Evolutionary conservation across 1,139 yeast genomes (phyloP), one percentile per base, ranked within the genome.

Genomic region (Blastobotrys indianensis): DNA sequence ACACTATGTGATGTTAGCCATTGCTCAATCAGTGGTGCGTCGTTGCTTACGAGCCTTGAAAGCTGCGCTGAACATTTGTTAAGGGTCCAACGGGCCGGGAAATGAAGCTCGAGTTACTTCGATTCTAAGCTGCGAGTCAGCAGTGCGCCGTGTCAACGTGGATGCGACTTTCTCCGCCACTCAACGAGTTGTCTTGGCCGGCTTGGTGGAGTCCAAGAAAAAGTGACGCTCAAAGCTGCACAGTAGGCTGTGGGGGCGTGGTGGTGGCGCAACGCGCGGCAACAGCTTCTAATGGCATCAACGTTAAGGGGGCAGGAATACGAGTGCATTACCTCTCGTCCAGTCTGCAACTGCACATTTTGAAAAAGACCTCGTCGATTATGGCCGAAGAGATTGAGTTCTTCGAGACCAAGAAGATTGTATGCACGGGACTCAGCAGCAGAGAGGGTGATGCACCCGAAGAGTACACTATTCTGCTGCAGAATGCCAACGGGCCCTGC

Each of bases 401-500:
- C 32, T 56, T 57, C 42, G 57, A 52, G 17, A 57, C 61, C 15
- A 57, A 56, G 49, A 41, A 37, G 29, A 48, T 57, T 23, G 32
- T 44, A n/a, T 5, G 25, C 20, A 11, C 20, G 2, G n/a, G 20
- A 34, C 8, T 11, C 20, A 15, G 5, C 37, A 30, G 8, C 32
- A 13, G 12, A 35, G 28, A n/a, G 45, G 35, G 39, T 12, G 45
- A 35, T 9, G 34, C 34, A 15, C 46, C 36, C 9, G 45, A 23
- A 23, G 51, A 47, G 13, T 43, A 48, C 23, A 55, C 62, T n/a
- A 78, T 88, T 32, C 66, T 90, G n/a, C 66, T 86, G 15, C 97
- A 90, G 64, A 85, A 85, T 52, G 72, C 66, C 40, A 86, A 88
- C 57, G 97, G 96, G 0, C 95, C 96, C 0, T 88, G 96, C 60